These are phyloP conservation scores for Suillus clintonianus DNA, from an alignment of 768 basidiomycete species.

Conservation along the genomic window DNA sequence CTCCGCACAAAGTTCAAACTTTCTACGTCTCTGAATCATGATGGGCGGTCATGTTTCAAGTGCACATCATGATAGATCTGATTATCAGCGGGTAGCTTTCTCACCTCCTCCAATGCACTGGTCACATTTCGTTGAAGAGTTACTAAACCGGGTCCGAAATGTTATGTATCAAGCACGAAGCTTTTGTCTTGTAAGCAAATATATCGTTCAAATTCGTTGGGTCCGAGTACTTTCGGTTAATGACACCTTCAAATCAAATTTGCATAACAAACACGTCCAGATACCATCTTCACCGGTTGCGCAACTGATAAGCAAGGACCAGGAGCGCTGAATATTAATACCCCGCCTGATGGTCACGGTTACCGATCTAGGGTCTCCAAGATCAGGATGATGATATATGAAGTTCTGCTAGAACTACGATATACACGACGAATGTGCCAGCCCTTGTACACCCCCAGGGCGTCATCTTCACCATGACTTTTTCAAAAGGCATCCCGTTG, in stretches of 20 bases:
- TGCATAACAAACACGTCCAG: neutral
- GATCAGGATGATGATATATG: neutral
- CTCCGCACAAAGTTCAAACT: too few species aligned
- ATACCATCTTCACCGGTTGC: neutral
- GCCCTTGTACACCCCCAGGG: neutral
- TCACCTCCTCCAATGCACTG: neutral
- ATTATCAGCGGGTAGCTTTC: neutral
- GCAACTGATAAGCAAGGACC: neutral
- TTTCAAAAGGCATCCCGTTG: constrained; percentile 3
- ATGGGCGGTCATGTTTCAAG: neutral
- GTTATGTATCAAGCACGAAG: too few species aligned
- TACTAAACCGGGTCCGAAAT: too few species aligned
- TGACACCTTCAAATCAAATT: neutral
- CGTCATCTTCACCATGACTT: neutral
- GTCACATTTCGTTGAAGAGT: too few species aligned
- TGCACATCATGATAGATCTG: neutral
- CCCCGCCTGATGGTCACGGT: neutral
- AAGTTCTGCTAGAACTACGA: neutral
- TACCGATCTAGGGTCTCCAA: neutral
- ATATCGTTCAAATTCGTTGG: too few species aligned
- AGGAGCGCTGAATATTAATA: neutral
- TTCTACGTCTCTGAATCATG: too few species aligned
- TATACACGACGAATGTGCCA: neutral
- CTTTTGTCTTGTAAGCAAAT: too few species aligned
- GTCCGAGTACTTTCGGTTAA: too few species aligned